Evolutionary conservation across 1,139 yeast genomes (phyloP), one percentile per base, ranked within the genome.

Genomic region (Candida pseudoviswanathii): DNA sequence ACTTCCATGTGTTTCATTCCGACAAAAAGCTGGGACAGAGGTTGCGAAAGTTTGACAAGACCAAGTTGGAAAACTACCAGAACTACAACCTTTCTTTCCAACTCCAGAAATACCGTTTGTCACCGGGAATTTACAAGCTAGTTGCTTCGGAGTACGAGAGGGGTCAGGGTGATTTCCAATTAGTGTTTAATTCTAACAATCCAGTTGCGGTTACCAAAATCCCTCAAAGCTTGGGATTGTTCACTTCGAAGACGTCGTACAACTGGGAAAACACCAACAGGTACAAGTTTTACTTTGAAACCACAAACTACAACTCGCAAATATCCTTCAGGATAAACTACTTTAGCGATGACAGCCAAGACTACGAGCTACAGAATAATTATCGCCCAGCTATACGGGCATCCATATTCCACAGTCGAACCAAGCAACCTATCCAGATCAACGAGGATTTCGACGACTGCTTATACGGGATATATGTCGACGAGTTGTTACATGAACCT

Each of bases 301-400:
- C 61, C 4, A 39, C 49, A 39, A 53, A 58, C n/a, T 62, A 62
- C 41, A 58, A 54, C n/a, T 47, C 70, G 1, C 56, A 54, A 10
- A 45, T 71, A 25, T 57, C 62, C 2, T 66, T 65, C 57, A 78
- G 62, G 41, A 51, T 64, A 22, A 64, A 62, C 24, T 66, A 65
- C 49, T 55, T 51, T 27, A 57, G 57, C 45, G 49, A 50, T 4
- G 46, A 52, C 0, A 54, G 51, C 53, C 56, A 47, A 24, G 63
- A 54, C 57, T 66, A 54, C 50, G 68, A 61, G 50, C 59, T 52
- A 3, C 51, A 54, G 10, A 57, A 65, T 1, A 65, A 60, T 40
- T 74, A 75, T 53, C 58, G 76, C 43, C 80, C 80, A 1, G 67
- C 68, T 1, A 58, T 75, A 10, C 54, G 84, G 47, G 83, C 74